Evolutionary conservation across 768 basidiomycete species (phyloP).

Genomic region (Amanita rimosa): DNA sequence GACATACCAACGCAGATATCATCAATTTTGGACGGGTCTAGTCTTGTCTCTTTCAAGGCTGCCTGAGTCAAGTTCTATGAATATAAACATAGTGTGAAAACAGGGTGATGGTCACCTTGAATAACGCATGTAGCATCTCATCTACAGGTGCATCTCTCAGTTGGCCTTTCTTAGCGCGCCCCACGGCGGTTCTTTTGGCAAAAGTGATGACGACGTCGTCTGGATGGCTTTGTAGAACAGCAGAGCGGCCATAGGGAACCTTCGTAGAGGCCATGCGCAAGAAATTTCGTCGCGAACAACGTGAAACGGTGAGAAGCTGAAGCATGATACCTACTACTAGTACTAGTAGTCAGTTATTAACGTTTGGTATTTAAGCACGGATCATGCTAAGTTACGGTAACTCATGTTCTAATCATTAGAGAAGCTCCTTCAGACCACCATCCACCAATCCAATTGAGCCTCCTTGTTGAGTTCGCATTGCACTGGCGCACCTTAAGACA

Average conservation of each 20-base stretch:
- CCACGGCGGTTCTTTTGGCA: conserved; percentile 83
- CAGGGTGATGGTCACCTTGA: conserved; percentile 41
- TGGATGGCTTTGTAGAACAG: conserved; percentile 55
- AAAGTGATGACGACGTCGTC: conserved; percentile 88
- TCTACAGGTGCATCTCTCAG: conserved; percentile 84
- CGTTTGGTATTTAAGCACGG: neutral
- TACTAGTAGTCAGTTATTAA: too few relatives aligned
- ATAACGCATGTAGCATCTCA: conserved; percentile 71
- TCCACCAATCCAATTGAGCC: too few relatives aligned
- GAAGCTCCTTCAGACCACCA: too few relatives aligned
- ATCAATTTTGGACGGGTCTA: conserved; percentile 64
- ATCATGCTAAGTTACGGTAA: too few relatives aligned
- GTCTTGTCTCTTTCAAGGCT: conserved; percentile 48
- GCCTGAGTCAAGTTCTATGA: conserved; percentile 30
- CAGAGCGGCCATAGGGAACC: conserved; percentile 33
- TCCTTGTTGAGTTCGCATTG: neutral
- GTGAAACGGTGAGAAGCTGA: conserved; percentile 9
- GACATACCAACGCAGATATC: conserved; percentile 75
- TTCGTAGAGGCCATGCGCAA: conserved; percentile 28
- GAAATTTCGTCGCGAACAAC: conserved; percentile 11
- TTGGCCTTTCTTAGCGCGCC: conserved; percentile 84
- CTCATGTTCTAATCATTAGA: too few relatives aligned
- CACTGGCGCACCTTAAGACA: conserved; percentile 17
- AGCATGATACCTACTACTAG: conserved; percentile 8
- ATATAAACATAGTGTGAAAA: too few relatives aligned